A percentile compares a stretch with the other conserved stretches of the same genome.
Conservation (phyloP, 1,139 yeast genomes). For the Arxiozyma bovina region DNA sequence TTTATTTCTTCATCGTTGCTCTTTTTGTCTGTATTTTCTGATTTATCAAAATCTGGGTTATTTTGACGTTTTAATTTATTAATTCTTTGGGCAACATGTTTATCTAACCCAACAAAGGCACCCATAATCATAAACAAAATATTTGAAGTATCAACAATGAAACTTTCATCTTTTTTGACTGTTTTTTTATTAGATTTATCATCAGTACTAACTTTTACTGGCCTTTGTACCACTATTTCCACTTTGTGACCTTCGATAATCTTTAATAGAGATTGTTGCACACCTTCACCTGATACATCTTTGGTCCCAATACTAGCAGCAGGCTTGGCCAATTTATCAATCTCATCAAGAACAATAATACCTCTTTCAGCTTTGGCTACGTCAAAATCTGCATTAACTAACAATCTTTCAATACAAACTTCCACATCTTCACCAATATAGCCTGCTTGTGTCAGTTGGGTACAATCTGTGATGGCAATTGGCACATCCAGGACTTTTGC, state of each 20-base stretch:
- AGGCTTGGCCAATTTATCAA: slow-evolving; percentile 45
- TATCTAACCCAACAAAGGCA: slow-evolving; percentile 47
- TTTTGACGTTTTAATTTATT: slow-evolving; percentile 12
- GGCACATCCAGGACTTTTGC: slow-evolving; percentile 44
- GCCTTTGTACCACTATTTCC: slow-evolving; percentile 37
- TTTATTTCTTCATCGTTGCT: slow-evolving; percentile 9
- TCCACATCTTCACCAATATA: slow-evolving; percentile 53
- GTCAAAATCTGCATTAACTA: slow-evolving; percentile 41
- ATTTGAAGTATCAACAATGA: slow-evolving; percentile 42
- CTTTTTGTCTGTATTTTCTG: neutral
- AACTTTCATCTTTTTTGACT: slow-evolving; percentile 34
- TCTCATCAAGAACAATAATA: slow-evolving; percentile 46
- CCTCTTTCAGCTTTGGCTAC: slow-evolving; percentile 44
- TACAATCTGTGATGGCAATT: slow-evolving; percentile 47
- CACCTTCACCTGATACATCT: slow-evolving; percentile 53
- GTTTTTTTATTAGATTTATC: slow-evolving; percentile 28
- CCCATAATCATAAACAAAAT: slow-evolving; percentile 47
- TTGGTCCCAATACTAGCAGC: slow-evolving; percentile 38
- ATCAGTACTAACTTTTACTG: slow-evolving; percentile 31
- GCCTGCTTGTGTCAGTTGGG: slow-evolving; percentile 50
- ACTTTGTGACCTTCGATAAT: slow-evolving; percentile 46
- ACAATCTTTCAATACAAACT: slow-evolving; percentile 41
- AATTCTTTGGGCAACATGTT: slow-evolving; percentile 36
- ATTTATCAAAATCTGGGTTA: slow-evolving; percentile 4
- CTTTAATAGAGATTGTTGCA: slow-evolving; percentile 46